Evolutionary conservation across 176 grass and related monocot species (phyloP), one percentile per base, ranked within the genome.

Genomic region (Canna indica): DNA sequence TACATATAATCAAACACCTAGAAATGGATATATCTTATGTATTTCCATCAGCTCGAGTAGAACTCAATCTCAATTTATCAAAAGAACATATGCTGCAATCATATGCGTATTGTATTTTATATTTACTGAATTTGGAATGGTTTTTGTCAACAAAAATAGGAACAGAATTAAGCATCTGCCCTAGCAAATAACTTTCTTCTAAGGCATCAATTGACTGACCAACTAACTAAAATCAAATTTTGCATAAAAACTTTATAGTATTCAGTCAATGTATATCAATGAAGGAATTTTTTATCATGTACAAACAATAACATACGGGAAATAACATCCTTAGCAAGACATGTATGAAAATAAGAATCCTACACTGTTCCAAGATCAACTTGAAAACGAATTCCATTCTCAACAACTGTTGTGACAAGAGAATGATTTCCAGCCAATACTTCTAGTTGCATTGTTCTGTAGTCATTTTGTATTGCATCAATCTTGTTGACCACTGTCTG

Each of bases 401-500:
- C 88, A 71, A 82, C 81, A 53, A 89, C 86, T 36, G 59, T 91
- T 0, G 92, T 89, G 59, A 77, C 62, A 74, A 96, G 81, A n/a
- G 92, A 89, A 77, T 85, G 83, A 48, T 85, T 88, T 54, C 88
- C 88, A 71, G 83, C 92, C 76, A 91, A 84, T 44, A 91, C 81
- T 87, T 96, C 92, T 78, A 96, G 92, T 27, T 89, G 85, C 86
- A 91, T 91, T 22, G 85, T 91, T 78, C 92, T 86, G 68, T 91
- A 90, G 27, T 91, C 79, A 85, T 90, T 90, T 83, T 90, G 88
- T 67, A 96, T 96, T 80, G 85, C 81, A 76, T 85, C 86, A 25
- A 20, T 91, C 78, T 96, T 96, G 68, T 96, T 91, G 68, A 96
- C 83, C 63, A 88, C 88, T 38, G 88, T 88, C 82, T 84, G 83